Evolutionary conservation across 805 yeast species (phyloP), one percentile per base, ranked within the genome.

Genomic region (Tetrapisispora phaffii): DNA sequence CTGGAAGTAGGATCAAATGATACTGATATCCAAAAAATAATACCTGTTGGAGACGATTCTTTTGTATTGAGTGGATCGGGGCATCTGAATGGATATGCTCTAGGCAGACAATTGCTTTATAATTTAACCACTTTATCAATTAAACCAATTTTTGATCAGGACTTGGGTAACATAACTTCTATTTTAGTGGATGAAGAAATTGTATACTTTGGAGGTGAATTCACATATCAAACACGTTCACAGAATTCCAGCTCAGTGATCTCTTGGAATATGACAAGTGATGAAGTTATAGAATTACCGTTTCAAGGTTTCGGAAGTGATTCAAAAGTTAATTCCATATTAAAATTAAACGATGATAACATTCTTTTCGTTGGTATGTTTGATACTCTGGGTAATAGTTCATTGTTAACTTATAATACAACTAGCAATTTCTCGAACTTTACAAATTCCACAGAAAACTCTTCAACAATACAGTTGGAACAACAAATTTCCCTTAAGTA

Each of bases 321-420:
- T 47, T 69, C 89, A 0, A 48, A 54, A 0, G 75, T 93, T 13
- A 77, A 79, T 49, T 69, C 89, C 7, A 88, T 93, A 16, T 51
- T 76, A 0, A 71, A 72, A 48, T 57, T 77, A 40, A 71, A 70
- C 33, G 54, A 63, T 10, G 62, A 62, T 34, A 79, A 75, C 33
- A 70, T 93, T 7, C 59, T 93, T 12, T 90, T 88, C 66, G 90
- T 93, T 1, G 98, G 98, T 12, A 48, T 65, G 3, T 88, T 93
- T 58, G 56, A 68, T 45, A 75, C 82, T 9, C 65, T 87, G 36
- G 86, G 85, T 7, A 64, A 79, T 45, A 54, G 61, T 5, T 64
- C 69, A 28, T 66, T 75, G 12, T 44, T 59, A 35, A 48, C 48
- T 7, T 19, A 36, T 17, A 37, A 39, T 26, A 48, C 62, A 45